Conservation (phyloP, 2,329 filamentous ascomycete genomes). For the Dothideomycetes sp. region DNA sequence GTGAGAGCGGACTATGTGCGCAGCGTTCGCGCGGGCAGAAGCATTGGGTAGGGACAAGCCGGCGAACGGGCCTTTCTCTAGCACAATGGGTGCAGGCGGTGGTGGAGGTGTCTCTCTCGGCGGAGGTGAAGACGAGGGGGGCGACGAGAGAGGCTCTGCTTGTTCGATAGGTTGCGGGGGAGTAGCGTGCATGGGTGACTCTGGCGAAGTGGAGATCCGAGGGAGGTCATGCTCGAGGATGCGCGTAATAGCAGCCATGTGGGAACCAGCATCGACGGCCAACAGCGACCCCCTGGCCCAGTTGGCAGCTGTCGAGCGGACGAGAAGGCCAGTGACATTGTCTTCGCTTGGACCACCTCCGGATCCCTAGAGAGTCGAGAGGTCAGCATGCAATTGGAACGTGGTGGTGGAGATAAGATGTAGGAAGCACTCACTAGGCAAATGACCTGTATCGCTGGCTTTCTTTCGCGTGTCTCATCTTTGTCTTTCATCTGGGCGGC, state of each 20-base stretch:
- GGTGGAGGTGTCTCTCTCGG: slow-evolving; percentile 23
- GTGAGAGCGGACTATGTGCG: slow-evolving; percentile 65
- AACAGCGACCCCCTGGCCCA: slow-evolving; percentile 78
- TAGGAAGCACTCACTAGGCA: slow-evolving; percentile 31
- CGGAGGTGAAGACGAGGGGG: slow-evolving; percentile 17
- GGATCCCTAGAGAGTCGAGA: slow-evolving; percentile 50
- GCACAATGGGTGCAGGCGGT: slow-evolving; percentile 37
- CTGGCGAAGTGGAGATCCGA: slow-evolving; percentile 18
- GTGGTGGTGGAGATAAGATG: background rate
- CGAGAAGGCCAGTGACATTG: slow-evolving; percentile 79
- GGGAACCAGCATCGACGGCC: slow-evolving; percentile 88
- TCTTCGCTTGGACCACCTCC: slow-evolving; percentile 85
- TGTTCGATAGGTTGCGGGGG: slow-evolving; percentile 2
- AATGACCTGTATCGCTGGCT: slow-evolving; percentile 36
- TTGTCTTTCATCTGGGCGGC: slow-evolving; percentile 29
- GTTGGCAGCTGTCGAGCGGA: slow-evolving; percentile 65
- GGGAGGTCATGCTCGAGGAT: slow-evolving; percentile 55
- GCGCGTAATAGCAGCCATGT: slow-evolving; percentile 73
- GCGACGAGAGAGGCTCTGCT: slow-evolving; percentile 11
- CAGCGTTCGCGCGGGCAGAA: slow-evolving; percentile 64
- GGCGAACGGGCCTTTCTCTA: slow-evolving; percentile 60
- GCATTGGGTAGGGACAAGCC: slow-evolving; percentile 60
- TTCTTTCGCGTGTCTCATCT: slow-evolving; percentile 25
- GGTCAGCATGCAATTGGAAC: slow-evolving; percentile 3
- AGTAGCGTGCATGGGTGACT: background rate